Evolutionary conservation across 768 basidiomycete species (phyloP), one percentile per base, ranked within the genome.

Genomic region (Calocera cornea): DNA sequence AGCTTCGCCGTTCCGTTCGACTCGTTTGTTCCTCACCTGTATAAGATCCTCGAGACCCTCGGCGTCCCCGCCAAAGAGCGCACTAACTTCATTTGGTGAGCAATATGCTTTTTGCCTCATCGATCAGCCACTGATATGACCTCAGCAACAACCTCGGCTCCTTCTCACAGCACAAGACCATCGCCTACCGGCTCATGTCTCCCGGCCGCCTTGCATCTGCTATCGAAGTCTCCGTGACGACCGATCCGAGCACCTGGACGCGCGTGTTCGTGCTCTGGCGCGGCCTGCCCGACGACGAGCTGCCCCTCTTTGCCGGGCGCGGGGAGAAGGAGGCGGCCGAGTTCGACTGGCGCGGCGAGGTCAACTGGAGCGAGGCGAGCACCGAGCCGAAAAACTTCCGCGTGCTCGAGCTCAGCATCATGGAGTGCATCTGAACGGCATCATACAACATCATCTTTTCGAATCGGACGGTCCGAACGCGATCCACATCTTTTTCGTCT

Each of bases 271-370:
- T 93, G 68, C 90, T 93, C 76, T 74, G 87, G 78, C 86, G 91
- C 29, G 91, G 91, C 0, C 77, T 93, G 34, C 83, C 82, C 22
- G 90, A 92, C 69, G 91, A 92, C 67, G 91, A 93, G 70, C 78
- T 89, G 67, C 83, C 83, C 22, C 74, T 84, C 41, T 92, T 92
- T 74, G 84, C 85, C 3, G 87, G 84, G 22, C 85, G 89, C 1
- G 89, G 91, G 12, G 91, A 91, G 78, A 92, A 92, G 76, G 91
- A 92, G 75, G 91, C 90, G 34, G 89, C 89, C 69, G 77, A 80
- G 11, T 82, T 83, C 71, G 90, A 92, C 77, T 93, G 91, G 91
- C 79, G 89, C 67, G 88, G 88, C 72, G 77, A 86, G 41, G 84
- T 92, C 50, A 87, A 86, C 27, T 92, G 89, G 87, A 85, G 86